Percentiles rank a stretch among this genome's conserved stretches.
Conservation (phyloP, 345 rosid genomes). For the Rhizophora mangle region DNA sequence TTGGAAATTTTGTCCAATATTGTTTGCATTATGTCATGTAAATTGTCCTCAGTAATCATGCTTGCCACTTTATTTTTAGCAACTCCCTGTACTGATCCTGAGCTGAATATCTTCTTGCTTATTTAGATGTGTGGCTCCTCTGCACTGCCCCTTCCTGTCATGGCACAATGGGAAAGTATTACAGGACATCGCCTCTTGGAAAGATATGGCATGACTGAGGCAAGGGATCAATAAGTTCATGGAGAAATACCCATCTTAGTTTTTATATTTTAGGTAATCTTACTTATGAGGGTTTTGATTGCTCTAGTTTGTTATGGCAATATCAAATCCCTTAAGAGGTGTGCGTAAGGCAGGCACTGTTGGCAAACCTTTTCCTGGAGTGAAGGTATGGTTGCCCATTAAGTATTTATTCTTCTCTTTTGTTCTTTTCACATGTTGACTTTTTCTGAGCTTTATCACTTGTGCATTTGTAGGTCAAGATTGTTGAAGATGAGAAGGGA, state of each 20-base stretch:
- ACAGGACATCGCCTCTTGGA: constrained; percentile 95
- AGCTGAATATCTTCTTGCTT: not conserved
- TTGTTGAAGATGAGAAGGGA: constrained; percentile 55
- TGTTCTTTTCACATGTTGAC: not conserved
- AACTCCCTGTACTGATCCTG: not conserved
- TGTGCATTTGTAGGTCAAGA: constrained; percentile 51
- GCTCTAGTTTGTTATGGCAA: constrained; percentile 86
- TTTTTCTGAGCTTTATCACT: not conserved
- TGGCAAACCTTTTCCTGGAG: constrained; percentile 94
- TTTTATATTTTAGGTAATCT: not conserved
- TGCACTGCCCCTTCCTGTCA: constrained; percentile 89
- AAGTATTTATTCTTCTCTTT: not conserved
- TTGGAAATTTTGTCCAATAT: not conserved
- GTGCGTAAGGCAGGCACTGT: constrained; percentile 88
- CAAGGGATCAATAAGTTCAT: constrained; percentile 20
- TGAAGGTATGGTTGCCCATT: constrained; percentile 54
- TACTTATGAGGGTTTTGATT: constrained; percentile 1
- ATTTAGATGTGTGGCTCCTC: constrained; percentile 95
- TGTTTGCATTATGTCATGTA: not conserved
- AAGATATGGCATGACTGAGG: constrained; percentile 99
- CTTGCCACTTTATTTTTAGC: constrained; percentile 3
- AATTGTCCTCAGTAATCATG: not conserved
- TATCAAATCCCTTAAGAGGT: constrained; percentile 82
- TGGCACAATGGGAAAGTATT: constrained; percentile 92
- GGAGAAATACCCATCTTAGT: not conserved